These are phyloP conservation scores for Daldinia concentrica DNA, from an alignment of 495 filamentous ascomycete genomes.

Conservation along the genomic window DNA sequence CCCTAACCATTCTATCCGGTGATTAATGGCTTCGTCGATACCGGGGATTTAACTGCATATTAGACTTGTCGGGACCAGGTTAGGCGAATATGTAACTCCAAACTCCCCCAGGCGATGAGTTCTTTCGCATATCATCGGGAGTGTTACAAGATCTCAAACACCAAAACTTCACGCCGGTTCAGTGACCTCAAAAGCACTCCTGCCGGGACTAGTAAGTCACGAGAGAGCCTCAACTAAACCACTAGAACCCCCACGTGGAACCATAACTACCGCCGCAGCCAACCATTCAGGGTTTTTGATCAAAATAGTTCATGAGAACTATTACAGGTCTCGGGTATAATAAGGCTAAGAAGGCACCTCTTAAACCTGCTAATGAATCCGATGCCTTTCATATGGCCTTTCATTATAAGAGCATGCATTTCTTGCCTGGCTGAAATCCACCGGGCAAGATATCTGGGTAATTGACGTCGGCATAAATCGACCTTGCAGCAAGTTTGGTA, in stretches of 20 bases:
- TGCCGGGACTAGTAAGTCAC: not conserved
- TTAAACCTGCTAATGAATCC: not conserved
- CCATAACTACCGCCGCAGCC: not conserved
- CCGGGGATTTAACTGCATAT: not conserved
- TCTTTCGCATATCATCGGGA: not conserved
- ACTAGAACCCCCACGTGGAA: not conserved
- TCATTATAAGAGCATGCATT: constrained; percentile 31
- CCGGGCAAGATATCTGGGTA: constrained; percentile 43
- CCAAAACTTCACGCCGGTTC: not conserved
- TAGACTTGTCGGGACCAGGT: not conserved
- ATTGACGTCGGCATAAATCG: constrained; percentile 26
- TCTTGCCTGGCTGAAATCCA: constrained; percentile 45
- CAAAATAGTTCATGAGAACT: not conserved
- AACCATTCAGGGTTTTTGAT: not conserved
- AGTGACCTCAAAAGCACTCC: not conserved
- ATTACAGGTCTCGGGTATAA: not conserved
- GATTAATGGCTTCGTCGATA: not conserved
- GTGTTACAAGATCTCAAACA: not conserved
- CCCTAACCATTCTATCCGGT: not conserved
- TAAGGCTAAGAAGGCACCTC: not conserved
- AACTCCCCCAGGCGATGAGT: too few species aligned
- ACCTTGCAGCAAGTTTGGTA: constrained; percentile 10
- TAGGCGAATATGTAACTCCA: not conserved
- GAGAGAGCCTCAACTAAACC: not conserved
- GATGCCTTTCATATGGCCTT: not conserved